Conservation (phyloP, 441 rosid species). For the Euphorbia schlechtendalii region DNA sequence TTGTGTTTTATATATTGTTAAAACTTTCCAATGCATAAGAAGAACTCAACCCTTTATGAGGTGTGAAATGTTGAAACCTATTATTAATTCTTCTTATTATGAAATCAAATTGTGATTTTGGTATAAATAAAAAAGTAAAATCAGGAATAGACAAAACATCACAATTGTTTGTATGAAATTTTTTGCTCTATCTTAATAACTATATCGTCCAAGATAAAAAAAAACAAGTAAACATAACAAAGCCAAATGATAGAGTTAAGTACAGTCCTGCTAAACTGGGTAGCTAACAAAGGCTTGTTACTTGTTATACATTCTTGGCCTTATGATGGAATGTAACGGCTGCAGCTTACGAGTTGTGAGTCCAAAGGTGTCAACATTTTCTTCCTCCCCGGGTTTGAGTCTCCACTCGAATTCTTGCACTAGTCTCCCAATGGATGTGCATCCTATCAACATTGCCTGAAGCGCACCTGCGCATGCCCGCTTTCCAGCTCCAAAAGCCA, state of each 20-base stretch:
- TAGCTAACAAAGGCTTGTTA: too few relatives aligned
- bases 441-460: conserved; percentile 52
- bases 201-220: neutral
- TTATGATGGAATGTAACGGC: conserved; percentile 49
- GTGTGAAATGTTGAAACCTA: too few relatives aligned
- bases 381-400: conserved; percentile 52
- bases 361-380: conserved; percentile 52
- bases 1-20: too few relatives aligned
- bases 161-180: too few relatives aligned
- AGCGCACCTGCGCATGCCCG: conserved; percentile 77
- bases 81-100: too few relatives aligned
- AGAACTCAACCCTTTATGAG: too few relatives aligned
- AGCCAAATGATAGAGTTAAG: too few relatives aligned
- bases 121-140: too few relatives aligned
- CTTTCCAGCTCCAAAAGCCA: conserved; percentile 87
- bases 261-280: too few relatives aligned
- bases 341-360: conserved; percentile 62
- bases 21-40: too few relatives aligned
- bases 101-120: too few relatives aligned
- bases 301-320: conserved; percentile 28
- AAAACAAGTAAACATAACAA: neutral
- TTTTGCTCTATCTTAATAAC: neutral
- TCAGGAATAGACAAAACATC: too few relatives aligned
- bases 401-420: conserved; percentile 73
- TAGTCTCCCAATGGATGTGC: conserved; percentile 55